Evolutionary conservation across 495 filamentous ascomycete species (phyloP), one percentile per base, ranked within the genome.

Genomic region (Pseudoneurospora amorphoporcata): DNA sequence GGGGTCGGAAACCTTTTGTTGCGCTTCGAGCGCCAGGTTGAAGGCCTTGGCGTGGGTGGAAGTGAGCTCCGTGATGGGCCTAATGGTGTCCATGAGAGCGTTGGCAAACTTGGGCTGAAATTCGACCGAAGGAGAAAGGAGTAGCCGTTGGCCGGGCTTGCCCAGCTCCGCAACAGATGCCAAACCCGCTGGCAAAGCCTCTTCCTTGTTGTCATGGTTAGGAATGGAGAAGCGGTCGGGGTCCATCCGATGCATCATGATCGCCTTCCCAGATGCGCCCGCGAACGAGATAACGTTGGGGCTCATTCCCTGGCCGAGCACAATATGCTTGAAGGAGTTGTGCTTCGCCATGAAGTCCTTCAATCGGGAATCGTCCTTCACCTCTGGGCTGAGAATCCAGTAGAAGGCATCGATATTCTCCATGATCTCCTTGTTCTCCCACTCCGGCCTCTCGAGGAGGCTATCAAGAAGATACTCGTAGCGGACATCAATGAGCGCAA

Each of bases 401-500:
- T 94, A 85, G 38, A 96, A 88, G 38, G 85, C 88, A 37, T 85
- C 82, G 61, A 99, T 76, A 68, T 89, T 89, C 17, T 82, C 79
- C 80, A 92, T 92, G 17, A 97, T 84, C 16, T 86, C 80, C 37
- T 84, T 77, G 23, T 88, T 86, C 23, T 84, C 83, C 92, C 93
- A 97, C 78, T 99, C 95, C 14, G 87, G 79, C 19, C 92, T 88
- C 19, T 81, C 78, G 23, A 98, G 75, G 58, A 98, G 79, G 39
- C 83, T 76, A 3, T 88, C 87, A 41, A 98, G 81, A 73, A 96
- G 94, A 3, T 88, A 85, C 16, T 74, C 39, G 16, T 88, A 84
- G 0, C 92, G 93, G 6, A 99, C 68, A 72, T 98, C 95, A 71
- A 95, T 82, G 16, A 99, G 83, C 5, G 92, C 93, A 71, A 97